These are phyloP conservation scores for Deinandra increscens DNA, from an alignment of 129 eudicot genomes.

Conservation along the genomic window DNA sequence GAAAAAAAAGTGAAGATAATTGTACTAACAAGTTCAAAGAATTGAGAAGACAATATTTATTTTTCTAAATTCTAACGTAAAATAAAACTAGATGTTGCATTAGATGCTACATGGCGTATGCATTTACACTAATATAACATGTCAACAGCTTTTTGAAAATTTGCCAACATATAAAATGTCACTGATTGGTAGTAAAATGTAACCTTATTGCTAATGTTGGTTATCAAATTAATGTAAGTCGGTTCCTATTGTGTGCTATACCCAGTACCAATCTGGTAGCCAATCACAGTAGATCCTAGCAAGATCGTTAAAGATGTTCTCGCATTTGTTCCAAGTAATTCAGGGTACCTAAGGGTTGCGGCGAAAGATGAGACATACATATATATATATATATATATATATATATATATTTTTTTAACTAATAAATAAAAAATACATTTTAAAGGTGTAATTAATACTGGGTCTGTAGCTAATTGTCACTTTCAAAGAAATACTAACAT, in stretches of 20 bases:
- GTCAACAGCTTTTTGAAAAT: not conserved
- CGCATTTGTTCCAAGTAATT: conserved; percentile 78
- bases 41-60: not conserved
- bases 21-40: not conserved
- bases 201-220: not conserved
- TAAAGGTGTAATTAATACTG: no score
- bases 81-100: not conserved
- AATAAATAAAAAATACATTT: no score
- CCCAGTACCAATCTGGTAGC: conserved; percentile 94
- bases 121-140: not conserved
- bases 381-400: no score
- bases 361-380: conserved; percentile 72
- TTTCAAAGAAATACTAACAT: no score
- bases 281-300: conserved; percentile 86
- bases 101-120: not conserved
- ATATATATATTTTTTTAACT: no score
- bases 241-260: conserved; percentile 17
- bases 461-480: no score
- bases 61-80: not conserved
- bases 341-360: conserved; percentile 65
- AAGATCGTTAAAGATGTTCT: conserved; percentile 90
- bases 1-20: not conserved
- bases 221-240: not conserved
- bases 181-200: not conserved
- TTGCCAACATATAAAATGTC: not conserved